phyloP scores from a whole-genome alignment of 371 early-diverging fungal genomes.

The Nematocida sp. region DNA sequence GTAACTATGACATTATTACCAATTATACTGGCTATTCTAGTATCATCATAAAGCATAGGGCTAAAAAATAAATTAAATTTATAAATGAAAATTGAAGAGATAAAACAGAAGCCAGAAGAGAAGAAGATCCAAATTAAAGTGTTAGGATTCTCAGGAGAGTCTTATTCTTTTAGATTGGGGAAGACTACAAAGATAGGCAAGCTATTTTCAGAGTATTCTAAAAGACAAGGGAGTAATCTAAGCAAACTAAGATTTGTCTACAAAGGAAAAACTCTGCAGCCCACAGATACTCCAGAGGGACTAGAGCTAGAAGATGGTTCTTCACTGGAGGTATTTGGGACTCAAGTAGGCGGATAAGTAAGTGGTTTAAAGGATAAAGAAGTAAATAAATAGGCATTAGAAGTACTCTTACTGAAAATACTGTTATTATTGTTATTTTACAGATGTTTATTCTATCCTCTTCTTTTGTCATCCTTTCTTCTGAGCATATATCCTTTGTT shows the following conservation, averaged over 20 bases:
- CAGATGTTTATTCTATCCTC: too few species aligned
- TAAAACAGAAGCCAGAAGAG: constrained; percentile 6
- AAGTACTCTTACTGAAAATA: too few species aligned
- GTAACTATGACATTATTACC: constrained; percentile 49
- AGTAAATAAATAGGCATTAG: too few species aligned
- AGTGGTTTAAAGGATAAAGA: too few species aligned
- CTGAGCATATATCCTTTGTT: neutral
- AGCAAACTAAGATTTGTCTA: constrained; percentile 35
- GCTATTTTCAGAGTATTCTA: constrained; percentile 26
- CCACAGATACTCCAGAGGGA: constrained; percentile 26
- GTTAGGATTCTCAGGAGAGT: neutral
- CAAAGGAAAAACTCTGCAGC: constrained; percentile 15
- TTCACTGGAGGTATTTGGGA: constrained; percentile 17
- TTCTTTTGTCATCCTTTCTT: too few species aligned
- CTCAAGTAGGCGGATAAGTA: constrained; percentile 40
- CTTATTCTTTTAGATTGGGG: constrained; percentile 11
- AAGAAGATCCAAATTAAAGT: neutral
- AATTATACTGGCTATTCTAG: neutral
- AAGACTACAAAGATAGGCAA: constrained; percentile 27
- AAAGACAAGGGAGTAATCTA: neutral
- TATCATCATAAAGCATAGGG: constrained; percentile 50
- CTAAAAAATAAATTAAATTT: constrained; percentile 4
- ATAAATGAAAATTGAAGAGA: constrained; percentile 19
- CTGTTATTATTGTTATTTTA: too few species aligned
- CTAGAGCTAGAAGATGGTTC: neutral